Base-by-base conservation (phyloP, 2,329 filamentous ascomycete genomes). In the Chaetothyriales sp. region DNA sequence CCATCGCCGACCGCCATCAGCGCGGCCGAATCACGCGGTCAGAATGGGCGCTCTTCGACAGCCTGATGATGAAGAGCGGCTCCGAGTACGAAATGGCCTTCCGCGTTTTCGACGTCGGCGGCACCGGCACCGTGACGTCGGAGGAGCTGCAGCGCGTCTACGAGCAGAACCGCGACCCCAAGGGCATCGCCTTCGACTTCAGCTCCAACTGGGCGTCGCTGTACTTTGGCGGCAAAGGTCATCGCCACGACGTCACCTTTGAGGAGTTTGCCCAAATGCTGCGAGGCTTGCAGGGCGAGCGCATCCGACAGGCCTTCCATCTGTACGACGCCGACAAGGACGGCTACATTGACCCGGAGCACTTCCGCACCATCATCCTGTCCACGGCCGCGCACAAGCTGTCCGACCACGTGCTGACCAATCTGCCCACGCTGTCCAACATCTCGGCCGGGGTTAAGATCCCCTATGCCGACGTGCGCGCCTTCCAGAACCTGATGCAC, bases 211-310 rank as follows among this genome's bases (percentile, higher is more conserved):
- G 92, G 92, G 90, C 89, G 43, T 86, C 85, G 62, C 78, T 98
- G 56, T 97, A 98, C 73, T 86, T 92, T 62, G 92, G 92, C 56
- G 81, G 83, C 64, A 88, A 85, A 73, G 86, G 86, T 70, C 83
- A 86, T 69, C 80, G 90, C 59, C 92, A 95, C 68, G 82, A 85
- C 63, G 83, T 98, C 73, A 90, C 90, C 62, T 98, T 98, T 68
- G 83, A 85, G 5, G 90, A 98, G 70, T 98, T 98, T 73, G 86
- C 89, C 47, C 92, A 98, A 73, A 95, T 98, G 89, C 77, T 98
- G 63, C 86, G 92, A 57, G 92, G 90, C 47, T 76, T 98, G 56
- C 90, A 97, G 72, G 92, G 92, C 53, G 92, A 98, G 79, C 81
- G 89, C 59, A 89, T 98, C 63, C 80, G 92, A 57, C 92, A 98